Base-by-base conservation (phyloP, 2,329 filamentous ascomycete species). In the Lasiodiplodia citricola region DNA sequence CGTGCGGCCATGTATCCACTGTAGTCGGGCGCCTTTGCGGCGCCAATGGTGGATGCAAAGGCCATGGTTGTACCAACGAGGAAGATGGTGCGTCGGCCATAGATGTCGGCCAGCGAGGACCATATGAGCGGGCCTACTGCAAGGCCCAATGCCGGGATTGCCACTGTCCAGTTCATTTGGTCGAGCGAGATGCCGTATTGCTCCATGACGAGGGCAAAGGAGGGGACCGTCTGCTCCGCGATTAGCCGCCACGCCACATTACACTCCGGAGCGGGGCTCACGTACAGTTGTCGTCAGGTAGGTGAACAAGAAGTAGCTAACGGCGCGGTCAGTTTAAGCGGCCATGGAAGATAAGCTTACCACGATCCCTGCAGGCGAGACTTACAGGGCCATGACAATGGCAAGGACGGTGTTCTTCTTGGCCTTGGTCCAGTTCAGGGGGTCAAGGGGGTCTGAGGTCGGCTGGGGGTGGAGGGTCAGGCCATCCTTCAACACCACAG, bases 261-360 rank as follows among this genome's bases (percentile, higher is more conserved):
- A 4, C 10, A 16, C 25, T 60, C 6, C 18, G 1, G 25, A 35
- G 25, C 2, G 11, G 25, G 16, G 14, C 23, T 51, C 44, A 54
- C 55, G n/a, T 51, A 47, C 86, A 0, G 84, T 86, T 1, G 86
- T 88, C 0, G 86, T 87, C 70, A 87, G 81, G 76, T 87, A 88
- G 18, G 86, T 87, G 77, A 88, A 87, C 70, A 88, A 77, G 72
- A 87, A 88, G 72, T 87, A 87, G 70, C 83, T 85, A 50, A 16
- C 4, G 44, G 7, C 10, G 7, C 8, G n/a, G 35, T 66, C 14
- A 64, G 60, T 7, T 10, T 23, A 25, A 4, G 58, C 47, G 23
- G 25, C 10, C 8, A n/a, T 50, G 28, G 31, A 35, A 35, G 31
- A 35, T 10, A 35, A 35, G 31, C 31, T 35, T 10, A 35, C 10